phyloP scores from a whole-genome alignment of 2,329 filamentous ascomycete species.

The Apiospora marii region DNA sequence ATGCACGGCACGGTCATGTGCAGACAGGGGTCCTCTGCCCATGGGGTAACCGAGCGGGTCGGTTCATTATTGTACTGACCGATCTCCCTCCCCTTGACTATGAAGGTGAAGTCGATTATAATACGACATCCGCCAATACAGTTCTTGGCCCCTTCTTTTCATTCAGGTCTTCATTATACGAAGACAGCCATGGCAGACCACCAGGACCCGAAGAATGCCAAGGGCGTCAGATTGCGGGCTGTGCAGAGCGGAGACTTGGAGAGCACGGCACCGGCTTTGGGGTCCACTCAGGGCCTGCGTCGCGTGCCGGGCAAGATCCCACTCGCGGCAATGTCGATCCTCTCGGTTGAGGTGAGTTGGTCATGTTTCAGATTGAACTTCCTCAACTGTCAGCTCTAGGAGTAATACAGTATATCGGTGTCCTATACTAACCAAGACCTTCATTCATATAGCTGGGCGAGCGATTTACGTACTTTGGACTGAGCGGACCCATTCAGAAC shows the following conservation, averaged over 20 bases:
- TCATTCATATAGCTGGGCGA: constrained; percentile 56
- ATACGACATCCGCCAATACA: background rate
- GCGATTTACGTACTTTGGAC: constrained; percentile 71
- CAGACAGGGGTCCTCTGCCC: background rate
- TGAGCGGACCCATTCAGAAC: constrained; percentile 63
- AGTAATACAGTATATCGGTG: too few species aligned
- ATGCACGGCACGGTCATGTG: background rate
- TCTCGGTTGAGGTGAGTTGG: background rate
- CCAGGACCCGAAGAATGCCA: background rate
- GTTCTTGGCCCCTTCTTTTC: background rate
- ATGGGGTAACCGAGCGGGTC: background rate
- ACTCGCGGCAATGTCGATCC: background rate
- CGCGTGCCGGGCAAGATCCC: constrained; percentile 16
- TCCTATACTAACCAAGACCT: background rate
- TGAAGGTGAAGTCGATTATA: background rate
- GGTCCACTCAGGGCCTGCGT: constrained; percentile 1
- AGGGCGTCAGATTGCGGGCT: background rate
- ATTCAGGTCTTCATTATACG: background rate
- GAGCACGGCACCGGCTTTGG: background rate
- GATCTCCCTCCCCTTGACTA: background rate
- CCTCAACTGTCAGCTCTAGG: too few species aligned
- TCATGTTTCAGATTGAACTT: too few species aligned
- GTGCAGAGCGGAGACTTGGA: background rate
- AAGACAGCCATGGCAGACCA: background rate
- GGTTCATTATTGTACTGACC: background rate